Evolutionary conservation across 495 filamentous ascomycete species (phyloP), one percentile per base, ranked within the genome.

Genomic region (Neurospora sublineolata): DNA sequence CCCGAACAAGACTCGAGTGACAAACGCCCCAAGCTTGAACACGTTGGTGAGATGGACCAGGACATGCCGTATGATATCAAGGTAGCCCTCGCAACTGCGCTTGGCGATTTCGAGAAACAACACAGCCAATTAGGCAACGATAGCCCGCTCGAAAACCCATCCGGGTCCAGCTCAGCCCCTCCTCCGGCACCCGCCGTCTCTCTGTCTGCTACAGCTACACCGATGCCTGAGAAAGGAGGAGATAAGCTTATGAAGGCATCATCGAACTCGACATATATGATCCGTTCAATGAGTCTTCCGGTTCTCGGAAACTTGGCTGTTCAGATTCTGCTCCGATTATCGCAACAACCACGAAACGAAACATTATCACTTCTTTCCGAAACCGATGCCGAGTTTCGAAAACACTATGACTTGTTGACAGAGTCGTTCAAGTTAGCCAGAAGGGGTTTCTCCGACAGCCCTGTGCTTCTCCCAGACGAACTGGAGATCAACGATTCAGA

Each of bases 361-460:
- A 92, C 93, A 37, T 86, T 93, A 18, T 87, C 86, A 20, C 89
- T 93, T 68, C 86, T 93, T n/a, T 89, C 89, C 1, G 86, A 92
- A 39, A 83, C 86, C 10, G 88, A 93, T 4, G 92, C 91, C 12
- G 92, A 93, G 67, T 88, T 92, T 71, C 87, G 91, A 9, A 91
- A 91, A 77, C 89, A 92, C n/a, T 97, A 96, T 80, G 84, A 86
- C 6, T 89, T 90, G 8, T 87, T 97, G 76, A 91, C 92, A 77
- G 87, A 88, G 3, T 86, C 94, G 1, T 97, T 97, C 74, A 89
- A 94, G 71, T 86, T 92, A 68, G 92, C 92, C 4, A 93, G 94
- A 76, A 88, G 89, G 71, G 85, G 93, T 3, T 97, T 96, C 77
- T 92, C 89, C 3, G 84, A 87, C 23, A 83, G 89, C 7, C 82